These are phyloP conservation scores for Phytophthora syringae DNA, from an alignment of 352 stramenopile species.

Conservation along the genomic window DNA sequence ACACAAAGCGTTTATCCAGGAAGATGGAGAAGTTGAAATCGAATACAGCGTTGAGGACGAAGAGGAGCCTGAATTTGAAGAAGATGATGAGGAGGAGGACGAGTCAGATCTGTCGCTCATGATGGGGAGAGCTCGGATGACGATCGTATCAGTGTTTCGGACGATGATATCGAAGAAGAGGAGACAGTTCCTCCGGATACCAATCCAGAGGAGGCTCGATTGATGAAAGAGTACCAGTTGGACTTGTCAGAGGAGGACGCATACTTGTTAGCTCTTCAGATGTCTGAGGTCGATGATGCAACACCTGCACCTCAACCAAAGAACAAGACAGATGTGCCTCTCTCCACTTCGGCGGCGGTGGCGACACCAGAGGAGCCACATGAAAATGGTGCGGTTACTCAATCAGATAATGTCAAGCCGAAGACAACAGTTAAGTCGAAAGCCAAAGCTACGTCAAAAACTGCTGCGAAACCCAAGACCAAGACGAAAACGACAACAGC, in stretches of 20 bases:
- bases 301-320: conserved; percentile 3
- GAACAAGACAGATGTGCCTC: neutral
- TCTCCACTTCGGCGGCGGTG: neutral
- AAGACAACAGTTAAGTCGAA: conserved; percentile 5
- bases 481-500: neutral
- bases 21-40: conserved; percentile 35
- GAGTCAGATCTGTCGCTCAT: conserved; percentile 52
- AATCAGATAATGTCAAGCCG: neutral
- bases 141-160: conserved; percentile 48
- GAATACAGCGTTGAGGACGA: conserved; percentile 44
- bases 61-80: conserved; percentile 55
- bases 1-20: conserved; percentile 38
- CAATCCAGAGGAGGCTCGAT: conserved; percentile 44
- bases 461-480: neutral
- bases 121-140: conserved; percentile 71
- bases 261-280: conserved; percentile 64
- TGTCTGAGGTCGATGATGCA: conserved; percentile 46
- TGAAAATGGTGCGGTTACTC: conserved; percentile 1
- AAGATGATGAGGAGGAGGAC: conserved; percentile 57
- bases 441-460: conserved; percentile 3
- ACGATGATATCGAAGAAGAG: conserved; percentile 47
- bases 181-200: conserved; percentile 15
- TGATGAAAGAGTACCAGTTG: conserved; percentile 73
- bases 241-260: conserved; percentile 81
- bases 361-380: neutral